Base-by-base conservation (phyloP, 2,329 filamentous ascomycete genomes). In the Beauveria varroae region DNA sequence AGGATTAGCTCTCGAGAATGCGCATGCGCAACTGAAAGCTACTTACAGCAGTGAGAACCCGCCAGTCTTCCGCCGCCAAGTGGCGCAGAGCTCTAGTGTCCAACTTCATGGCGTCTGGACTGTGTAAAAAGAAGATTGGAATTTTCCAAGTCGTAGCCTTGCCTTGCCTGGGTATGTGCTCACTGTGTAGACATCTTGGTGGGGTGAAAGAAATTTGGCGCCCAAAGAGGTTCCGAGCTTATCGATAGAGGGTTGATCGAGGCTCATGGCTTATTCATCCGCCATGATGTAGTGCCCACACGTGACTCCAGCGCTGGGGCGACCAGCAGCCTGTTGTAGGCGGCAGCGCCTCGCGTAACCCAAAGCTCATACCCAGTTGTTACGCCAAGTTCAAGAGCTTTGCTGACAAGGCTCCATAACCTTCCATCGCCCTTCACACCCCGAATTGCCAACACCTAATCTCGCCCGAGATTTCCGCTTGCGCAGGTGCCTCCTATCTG, bases 11-110 rank as follows among this genome's bases (percentile, higher is more conserved):
- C 6, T 73, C 67, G 70, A 67, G 57, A 65, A 67, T 68, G 66
- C 64, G 67, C 63, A 43, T 62, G 56, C 60, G 60, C 65, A 64
- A 67, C 68, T 65, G 64, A 58, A 63, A 57, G 9, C 5, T 57
- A 75, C 86, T 64, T 87, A 96, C 93, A 69, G 91, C 95, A 71
- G 91, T 88, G 64, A 99, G 87, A 65, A 97, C 93, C 68, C 90
- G 86, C 91, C 96, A 99, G 80, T 99, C 95, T 76, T 98, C 95
- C 18, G 86, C 78, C 56, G 90, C 88, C 74, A 99, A 85, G 76
- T 99, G 93, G 73, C 96, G 92, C 78, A 99, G 87, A 55, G 90
- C 88, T 74, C 92, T 92, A 55, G 93, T 93, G 74, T 99, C 92
- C 74, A 99, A 86, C 81, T 95, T 96, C 95, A 99, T 99, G 65